phyloP scores from a whole-genome alignment of 495 filamentous ascomycete species.

The Lasiosphaeria ovina region DNA sequence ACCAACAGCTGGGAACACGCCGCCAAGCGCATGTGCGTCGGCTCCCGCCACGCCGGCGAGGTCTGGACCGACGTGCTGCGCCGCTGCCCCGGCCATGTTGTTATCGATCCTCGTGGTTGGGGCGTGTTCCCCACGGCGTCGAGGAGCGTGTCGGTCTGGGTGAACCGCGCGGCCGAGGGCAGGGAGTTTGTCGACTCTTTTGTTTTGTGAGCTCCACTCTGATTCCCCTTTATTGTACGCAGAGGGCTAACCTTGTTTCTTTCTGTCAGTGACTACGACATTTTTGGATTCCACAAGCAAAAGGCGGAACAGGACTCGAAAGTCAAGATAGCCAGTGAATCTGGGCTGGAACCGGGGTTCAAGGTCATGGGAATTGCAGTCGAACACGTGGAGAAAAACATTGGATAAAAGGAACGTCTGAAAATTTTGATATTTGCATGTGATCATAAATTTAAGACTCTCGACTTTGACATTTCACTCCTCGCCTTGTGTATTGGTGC shows the following conservation, averaged over 20 bases:
- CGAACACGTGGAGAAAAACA: too few relatives aligned
- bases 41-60: constrained; percentile 54
- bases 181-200: constrained; percentile 21
- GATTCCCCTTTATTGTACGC: neutral
- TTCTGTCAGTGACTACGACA: constrained; percentile 7
- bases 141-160: constrained; percentile 61
- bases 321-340: neutral
- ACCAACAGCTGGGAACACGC: constrained; percentile 49
- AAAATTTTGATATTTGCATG: too few relatives aligned
- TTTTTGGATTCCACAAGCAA: constrained; percentile 4
- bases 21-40: constrained; percentile 59
- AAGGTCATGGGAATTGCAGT: neutral
- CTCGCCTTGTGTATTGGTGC: too few relatives aligned
- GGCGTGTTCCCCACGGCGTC: constrained; percentile 52
- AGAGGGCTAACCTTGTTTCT: neutral
- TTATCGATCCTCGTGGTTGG: constrained; percentile 56
- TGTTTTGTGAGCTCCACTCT: constrained; percentile 20
- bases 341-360: neutral
- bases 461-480: too few relatives aligned
- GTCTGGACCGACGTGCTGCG: constrained; percentile 62
- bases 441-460: too few relatives aligned
- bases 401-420: too few relatives aligned
- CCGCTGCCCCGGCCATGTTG: constrained; percentile 46
- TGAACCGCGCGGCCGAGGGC: constrained; percentile 51
- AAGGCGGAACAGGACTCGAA: neutral